Conservation (phyloP, 352 stramenopile genomes). For the Aphanomyces astaci region DNA sequence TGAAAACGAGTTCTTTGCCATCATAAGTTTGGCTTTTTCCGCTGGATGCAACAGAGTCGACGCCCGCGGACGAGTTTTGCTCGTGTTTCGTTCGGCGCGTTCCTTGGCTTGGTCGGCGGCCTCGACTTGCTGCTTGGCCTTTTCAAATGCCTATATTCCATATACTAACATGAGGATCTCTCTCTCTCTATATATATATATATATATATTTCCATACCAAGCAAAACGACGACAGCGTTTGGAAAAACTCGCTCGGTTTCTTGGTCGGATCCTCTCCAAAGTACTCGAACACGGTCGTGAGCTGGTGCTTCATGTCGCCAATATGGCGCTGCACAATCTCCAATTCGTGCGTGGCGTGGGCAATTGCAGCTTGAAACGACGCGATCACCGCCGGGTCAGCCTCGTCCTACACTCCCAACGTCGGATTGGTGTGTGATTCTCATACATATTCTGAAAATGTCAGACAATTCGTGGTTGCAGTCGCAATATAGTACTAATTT, state of each 20-base stretch:
- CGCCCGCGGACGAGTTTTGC: slow-evolving; percentile 31
- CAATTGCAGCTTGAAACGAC: slow-evolving; percentile 24
- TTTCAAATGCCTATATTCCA: slow-evolving; percentile 43
- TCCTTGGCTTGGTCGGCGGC: slow-evolving; percentile 44
- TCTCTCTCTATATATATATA: too few relatives aligned
- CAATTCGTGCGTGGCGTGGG: slow-evolving; percentile 22
- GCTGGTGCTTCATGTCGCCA: slow-evolving; percentile 38
- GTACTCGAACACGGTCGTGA: slow-evolving; percentile 74
- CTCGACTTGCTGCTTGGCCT: slow-evolving; percentile 60
- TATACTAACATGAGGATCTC: background rate
- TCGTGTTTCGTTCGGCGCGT: slow-evolving; percentile 53
- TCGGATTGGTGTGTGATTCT: too few relatives aligned
- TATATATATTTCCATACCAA: slow-evolving; percentile 29
- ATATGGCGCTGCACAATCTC: slow-evolving; percentile 34
- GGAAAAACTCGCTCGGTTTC: slow-evolving; percentile 68
- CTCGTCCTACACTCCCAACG: background rate
- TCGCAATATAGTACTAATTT: too few relatives aligned
- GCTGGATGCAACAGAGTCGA: background rate
- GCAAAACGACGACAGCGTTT: slow-evolving; percentile 76
- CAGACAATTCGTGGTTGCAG: too few relatives aligned
- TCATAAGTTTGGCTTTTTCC: slow-evolving; percentile 5
- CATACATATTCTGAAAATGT: too few relatives aligned
- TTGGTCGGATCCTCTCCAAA: slow-evolving; percentile 76
- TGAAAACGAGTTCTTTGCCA: background rate
- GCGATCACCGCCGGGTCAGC: background rate